phyloP scores from a whole-genome alignment of 257 asterid genomes.

The Verbena officinalis region DNA sequence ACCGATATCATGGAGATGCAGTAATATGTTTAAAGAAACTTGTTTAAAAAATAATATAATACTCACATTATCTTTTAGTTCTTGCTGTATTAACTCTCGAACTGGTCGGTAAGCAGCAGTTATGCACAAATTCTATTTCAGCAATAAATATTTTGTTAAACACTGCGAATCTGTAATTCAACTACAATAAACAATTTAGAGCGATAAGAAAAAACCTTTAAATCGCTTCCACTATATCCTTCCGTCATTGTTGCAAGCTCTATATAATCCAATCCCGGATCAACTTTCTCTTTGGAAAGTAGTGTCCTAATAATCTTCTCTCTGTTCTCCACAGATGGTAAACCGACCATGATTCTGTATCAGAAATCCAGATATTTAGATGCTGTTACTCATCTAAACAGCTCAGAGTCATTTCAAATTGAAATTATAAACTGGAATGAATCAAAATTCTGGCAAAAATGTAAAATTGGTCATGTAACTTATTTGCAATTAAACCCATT shows the following conservation, averaged over 20 bases:
- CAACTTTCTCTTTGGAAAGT: constrained; percentile 70
- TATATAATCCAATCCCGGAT: constrained; percentile 51
- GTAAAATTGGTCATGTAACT: no score
- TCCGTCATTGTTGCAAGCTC: constrained; percentile 83
- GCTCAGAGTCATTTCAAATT: no score
- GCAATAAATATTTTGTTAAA: constrained; percentile 7
- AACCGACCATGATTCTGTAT: constrained; percentile 80
- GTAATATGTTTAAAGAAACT: not conserved
- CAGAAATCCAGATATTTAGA: not conserved
- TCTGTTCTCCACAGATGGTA: constrained; percentile 73
- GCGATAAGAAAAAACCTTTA: constrained; percentile 56
- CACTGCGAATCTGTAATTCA: not conserved
- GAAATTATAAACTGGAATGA: no score
- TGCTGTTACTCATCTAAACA: not conserved
- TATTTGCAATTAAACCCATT: no score
- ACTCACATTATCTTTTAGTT: constrained; percentile 54
- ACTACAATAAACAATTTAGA: constrained; percentile 4
- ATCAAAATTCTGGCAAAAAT: no score
- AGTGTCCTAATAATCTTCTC: constrained; percentile 71
- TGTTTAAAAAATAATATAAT: not conserved
- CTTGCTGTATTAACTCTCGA: constrained; percentile 78
- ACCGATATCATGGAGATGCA: not conserved
- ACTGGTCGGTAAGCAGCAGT: constrained; percentile 96
- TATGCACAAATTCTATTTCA: constrained; percentile 67
- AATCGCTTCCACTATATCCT: constrained; percentile 88